Evolutionary conservation across 495 filamentous ascomycete species (phyloP), one percentile per base, ranked within the genome.

Genomic region (Aspergillus nanangensis): DNA sequence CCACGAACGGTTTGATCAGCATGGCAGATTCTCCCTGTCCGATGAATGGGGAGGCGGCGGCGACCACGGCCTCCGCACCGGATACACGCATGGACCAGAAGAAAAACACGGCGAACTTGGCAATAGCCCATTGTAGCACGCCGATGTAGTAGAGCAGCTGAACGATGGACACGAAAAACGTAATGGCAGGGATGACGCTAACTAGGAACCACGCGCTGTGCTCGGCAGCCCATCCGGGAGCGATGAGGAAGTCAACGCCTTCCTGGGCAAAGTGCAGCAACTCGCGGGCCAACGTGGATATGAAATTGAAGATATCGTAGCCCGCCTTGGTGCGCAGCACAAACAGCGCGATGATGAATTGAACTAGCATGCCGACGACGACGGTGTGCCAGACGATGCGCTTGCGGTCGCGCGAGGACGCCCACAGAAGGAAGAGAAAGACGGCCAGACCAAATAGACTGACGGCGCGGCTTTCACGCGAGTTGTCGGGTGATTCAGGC

Each of bases 21-120:
- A 96, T 92, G 25, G 87, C 90, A 7, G 86, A 90, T 72, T 96
- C 90, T 51, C 90, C 90, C 69, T 93, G 90, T 23, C 90, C 90
- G 52, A 95, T 91, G 67, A 95, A 96, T 1, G 90, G 90, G 4
- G 90, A 90, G n/a, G 90, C 90, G 34, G 90, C 86, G 22, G 90
- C 90, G 21, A 95, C 90, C 22, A 96, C 86, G 18, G 90, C 88
- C 60, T 95, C 90, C 36, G 87, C 88, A 32, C 90, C 90, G n/a
- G 88, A 93, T n/a, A 95, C 87, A 8, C 79, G 74, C 75, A 96
- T 82, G 34, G 66, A 73, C 85, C 87, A 94, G 77, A 91, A 93
- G 78, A 96, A 94, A 65, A 95, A 88, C 38, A 80, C 72, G 50
- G 90, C 89, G 51, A 92, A 88, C 53, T 95, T 95, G 23, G 64